Percentiles rank a stretch among this genome's conserved stretches.
phyloP scores from a whole-genome alignment of 73 alveolate species.

The Paraurostyla sp. region DNA sequence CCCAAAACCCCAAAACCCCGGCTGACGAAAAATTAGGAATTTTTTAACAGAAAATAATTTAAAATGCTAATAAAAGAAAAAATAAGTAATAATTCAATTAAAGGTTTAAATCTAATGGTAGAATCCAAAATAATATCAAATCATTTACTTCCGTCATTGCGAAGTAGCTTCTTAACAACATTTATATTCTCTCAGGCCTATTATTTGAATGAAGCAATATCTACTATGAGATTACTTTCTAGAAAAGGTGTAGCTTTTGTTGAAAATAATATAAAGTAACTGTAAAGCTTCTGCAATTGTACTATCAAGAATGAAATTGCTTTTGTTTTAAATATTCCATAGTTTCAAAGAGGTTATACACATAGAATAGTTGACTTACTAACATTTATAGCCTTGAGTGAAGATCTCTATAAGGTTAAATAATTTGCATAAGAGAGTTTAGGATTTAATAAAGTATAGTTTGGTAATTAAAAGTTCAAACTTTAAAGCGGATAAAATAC shows the following conservation, averaged over 20 bases:
- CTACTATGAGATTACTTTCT: neutral
- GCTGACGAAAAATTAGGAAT: too few species aligned
- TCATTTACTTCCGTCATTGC: neutral
- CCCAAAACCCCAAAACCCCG: too few species aligned
- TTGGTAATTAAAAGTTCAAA: slow-evolving; percentile 23
- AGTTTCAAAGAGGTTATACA: neutral
- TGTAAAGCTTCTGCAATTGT: slow-evolving; percentile 11
- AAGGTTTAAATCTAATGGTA: too few species aligned
- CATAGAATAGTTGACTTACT: slow-evolving; percentile 29
- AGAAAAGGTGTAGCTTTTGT: neutral
- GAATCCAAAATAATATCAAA: too few species aligned
- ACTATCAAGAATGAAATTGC: neutral
- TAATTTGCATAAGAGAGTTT: neutral
- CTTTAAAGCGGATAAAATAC: neutral
- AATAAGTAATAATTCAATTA: too few species aligned
- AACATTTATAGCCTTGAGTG: neutral
- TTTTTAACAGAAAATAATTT: too few species aligned
- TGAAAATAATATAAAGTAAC: slow-evolving; percentile 1
- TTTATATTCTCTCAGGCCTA: neutral
- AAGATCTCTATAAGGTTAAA: neutral
- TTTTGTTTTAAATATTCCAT: neutral
- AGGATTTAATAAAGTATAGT: slow-evolving; percentile 25
- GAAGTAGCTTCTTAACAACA: slow-evolving; percentile 20
- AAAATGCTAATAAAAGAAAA: too few species aligned
- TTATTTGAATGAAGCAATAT: slow-evolving; percentile 16